These are phyloP conservation scores for Biscogniauxia sp. DNA, from an alignment of 2,329 filamentous ascomycete genomes.

Conservation along the genomic window DNA sequence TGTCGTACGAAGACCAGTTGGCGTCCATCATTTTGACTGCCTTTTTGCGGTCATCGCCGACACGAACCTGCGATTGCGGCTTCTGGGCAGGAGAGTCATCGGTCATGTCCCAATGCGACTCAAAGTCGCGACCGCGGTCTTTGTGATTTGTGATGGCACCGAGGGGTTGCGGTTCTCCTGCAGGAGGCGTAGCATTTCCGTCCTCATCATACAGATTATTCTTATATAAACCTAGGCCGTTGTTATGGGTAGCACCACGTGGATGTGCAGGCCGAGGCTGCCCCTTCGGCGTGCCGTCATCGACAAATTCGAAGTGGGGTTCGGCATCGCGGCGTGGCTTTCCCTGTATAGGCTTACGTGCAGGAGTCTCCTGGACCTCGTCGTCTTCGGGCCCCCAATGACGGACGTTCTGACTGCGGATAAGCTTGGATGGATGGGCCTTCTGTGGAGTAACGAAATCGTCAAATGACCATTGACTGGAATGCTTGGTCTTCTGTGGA, in stretches of 20 bases:
- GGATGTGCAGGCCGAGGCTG: constrained; percentile 47
- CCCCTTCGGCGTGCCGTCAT: constrained; percentile 63
- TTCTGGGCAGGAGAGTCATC: constrained; percentile 61
- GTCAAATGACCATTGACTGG: constrained; percentile 80
- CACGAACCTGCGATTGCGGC: constrained; percentile 39
- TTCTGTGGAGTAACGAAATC: constrained; percentile 86
- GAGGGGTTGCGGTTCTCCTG: constrained; percentile 46
- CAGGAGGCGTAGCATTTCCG: constrained; percentile 37
- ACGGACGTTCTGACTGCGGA: constrained; percentile 66
- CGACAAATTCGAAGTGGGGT: constrained; percentile 78
- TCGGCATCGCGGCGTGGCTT: constrained; percentile 78
- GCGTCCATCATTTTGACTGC: constrained; percentile 72
- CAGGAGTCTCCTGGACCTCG: constrained; percentile 56
- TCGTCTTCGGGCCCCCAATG: constrained; percentile 76
- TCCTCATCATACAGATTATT: constrained; percentile 69
- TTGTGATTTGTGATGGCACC: constrained; percentile 70
- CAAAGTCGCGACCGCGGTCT: constrained; percentile 73
- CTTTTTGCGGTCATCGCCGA: constrained; percentile 63
- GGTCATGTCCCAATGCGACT: constrained; percentile 71
- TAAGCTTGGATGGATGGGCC: constrained; percentile 55
- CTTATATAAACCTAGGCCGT: constrained; percentile 70
- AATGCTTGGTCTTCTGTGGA: constrained; percentile 60
- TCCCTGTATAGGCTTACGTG: constrained; percentile 55
- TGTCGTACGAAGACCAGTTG: constrained; percentile 56
- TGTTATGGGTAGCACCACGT: constrained; percentile 61